These are phyloP conservation scores for Hanseniaspora lindneri DNA, from an alignment of 805 yeast species.

Conservation along the genomic window DNA sequence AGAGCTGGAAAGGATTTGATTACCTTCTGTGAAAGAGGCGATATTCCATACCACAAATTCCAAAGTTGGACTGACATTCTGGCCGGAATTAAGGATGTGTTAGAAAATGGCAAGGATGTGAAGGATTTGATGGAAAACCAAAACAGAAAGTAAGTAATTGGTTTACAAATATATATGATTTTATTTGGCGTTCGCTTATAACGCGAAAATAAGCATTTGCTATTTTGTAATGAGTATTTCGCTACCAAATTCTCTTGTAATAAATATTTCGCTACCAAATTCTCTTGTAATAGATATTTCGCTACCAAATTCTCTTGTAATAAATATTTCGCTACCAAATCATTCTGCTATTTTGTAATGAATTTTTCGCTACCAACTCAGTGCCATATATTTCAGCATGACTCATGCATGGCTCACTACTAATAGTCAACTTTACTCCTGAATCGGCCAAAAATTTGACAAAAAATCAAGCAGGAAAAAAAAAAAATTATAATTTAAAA, in stretches of 20 bases:
- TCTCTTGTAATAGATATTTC: too few species aligned
- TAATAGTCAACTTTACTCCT: conserved; percentile 2
- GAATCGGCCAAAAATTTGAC: conserved; percentile 1
- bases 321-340: too few species aligned
- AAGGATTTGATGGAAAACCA: conserved; percentile 15
- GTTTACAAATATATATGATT: background rate
- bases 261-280: too few species aligned
- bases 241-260: too few species aligned
- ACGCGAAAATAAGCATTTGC: too few species aligned
- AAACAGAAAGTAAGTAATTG: background rate
- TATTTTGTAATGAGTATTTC: too few species aligned
- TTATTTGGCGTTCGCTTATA: too few species aligned
- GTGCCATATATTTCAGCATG: too few species aligned
- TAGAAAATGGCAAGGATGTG: conserved; percentile 12
- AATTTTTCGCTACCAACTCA: too few species aligned
- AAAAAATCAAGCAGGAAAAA: background rate
- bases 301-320: too few species aligned
- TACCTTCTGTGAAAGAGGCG: conserved; percentile 66
- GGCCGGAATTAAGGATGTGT: conserved; percentile 38
- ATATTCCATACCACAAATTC: conserved; percentile 71
- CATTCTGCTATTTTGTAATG: too few species aligned
- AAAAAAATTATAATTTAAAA: background rate
- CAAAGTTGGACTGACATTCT: conserved; percentile 65
- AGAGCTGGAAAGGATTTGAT: conserved; percentile 84
- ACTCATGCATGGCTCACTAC: background rate